phyloP scores from a whole-genome alignment of 352 stramenopile species.

The Peronospora farinosa region DNA sequence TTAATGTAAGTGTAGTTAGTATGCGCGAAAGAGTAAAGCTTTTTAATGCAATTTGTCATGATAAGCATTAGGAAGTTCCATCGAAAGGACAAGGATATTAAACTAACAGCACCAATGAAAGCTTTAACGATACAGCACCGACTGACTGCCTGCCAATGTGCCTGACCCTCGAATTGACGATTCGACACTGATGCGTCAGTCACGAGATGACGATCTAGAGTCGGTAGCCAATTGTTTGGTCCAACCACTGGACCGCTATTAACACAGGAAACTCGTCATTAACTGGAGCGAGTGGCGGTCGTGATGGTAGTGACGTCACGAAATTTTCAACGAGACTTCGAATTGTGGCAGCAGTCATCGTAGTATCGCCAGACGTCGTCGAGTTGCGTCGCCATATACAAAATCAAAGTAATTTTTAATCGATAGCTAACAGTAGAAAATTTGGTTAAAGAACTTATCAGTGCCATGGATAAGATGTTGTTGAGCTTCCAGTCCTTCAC shows the following conservation, averaged over 20 bases:
- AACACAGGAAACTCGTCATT: too few relatives aligned
- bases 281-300: neutral
- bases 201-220: slow-evolving; percentile 9
- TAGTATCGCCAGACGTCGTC: neutral
- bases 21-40: slow-evolving; percentile 22
- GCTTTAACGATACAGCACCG: too few relatives aligned
- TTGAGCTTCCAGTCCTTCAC: too few relatives aligned
- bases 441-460: too few relatives aligned
- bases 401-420: too few relatives aligned
- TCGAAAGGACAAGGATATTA: neutral
- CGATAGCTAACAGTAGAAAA: too few relatives aligned
- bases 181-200: slow-evolving; percentile 3
- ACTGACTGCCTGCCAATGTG: neutral
- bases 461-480: too few relatives aligned
- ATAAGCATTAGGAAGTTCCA: neutral
- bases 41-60: slow-evolving; percentile 25
- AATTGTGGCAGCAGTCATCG: slow-evolving; percentile 9
- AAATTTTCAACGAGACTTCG: slow-evolving; percentile 5
- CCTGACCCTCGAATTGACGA: slow-evolving; percentile 4
- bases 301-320: neutral
- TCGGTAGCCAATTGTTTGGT: slow-evolving; percentile 7
- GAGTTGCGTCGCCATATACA: too few relatives aligned
- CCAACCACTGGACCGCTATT: too few relatives aligned
- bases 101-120: neutral
- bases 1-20: slow-evolving; percentile 23